Conservation (phyloP, 176 grass and related monocot genomes). For the Canna indica region DNA sequence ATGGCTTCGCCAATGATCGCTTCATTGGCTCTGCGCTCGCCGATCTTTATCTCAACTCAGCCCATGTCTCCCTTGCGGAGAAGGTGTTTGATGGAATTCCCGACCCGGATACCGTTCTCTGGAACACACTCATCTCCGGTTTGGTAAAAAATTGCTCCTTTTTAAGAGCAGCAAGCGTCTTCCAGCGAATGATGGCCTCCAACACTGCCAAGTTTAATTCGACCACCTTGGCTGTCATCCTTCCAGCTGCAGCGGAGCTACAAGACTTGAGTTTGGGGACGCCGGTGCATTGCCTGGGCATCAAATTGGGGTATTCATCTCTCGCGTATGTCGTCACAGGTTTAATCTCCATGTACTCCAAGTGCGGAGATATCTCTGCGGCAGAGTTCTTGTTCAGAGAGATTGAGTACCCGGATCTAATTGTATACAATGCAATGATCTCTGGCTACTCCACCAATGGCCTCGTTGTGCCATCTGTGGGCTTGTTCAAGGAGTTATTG, state of each 20-base stretch:
- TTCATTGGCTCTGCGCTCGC: conserved; percentile 18
- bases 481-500: conserved; percentile 18
- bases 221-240: conserved; percentile 20
- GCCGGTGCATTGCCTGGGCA: conserved; percentile 14
- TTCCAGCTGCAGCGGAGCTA: conserved; percentile 19
- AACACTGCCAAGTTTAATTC: conserved; percentile 5
- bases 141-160: conserved; percentile 16
- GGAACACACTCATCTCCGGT: conserved; percentile 25
- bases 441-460: conserved; percentile 21
- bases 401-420: conserved; percentile 8
- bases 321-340: conserved; percentile 19
- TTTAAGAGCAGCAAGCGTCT: not conserved
- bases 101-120: conserved; percentile 21
- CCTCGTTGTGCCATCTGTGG: not conserved
- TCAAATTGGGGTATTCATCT: conserved; percentile 12
- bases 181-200: conserved; percentile 4
- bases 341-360: conserved; percentile 28
- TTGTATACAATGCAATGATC: conserved; percentile 24
- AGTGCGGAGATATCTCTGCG: conserved; percentile 15
- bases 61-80: conserved; percentile 11
- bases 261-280: conserved; percentile 19
- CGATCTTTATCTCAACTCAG: conserved; percentile 11
- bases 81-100: conserved; percentile 23
- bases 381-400: conserved; percentile 12
- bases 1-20: conserved; percentile 17